Conservation (phyloP, 176 grass and related monocot genomes). For the Poa annua region DNA sequence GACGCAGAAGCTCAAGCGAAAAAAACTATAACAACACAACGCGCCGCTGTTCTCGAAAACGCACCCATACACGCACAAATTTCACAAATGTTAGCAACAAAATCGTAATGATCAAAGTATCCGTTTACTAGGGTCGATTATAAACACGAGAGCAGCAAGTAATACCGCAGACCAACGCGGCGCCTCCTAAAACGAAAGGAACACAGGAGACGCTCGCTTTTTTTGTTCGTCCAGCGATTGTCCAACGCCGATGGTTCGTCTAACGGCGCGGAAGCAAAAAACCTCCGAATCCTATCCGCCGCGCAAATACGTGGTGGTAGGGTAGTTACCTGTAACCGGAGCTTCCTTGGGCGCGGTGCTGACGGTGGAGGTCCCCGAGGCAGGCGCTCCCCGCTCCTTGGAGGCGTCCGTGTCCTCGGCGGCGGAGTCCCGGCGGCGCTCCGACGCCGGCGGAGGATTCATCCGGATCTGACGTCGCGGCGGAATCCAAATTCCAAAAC, state of each 20-base stretch:
- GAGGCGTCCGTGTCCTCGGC: neutral
- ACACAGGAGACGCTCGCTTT: neutral
- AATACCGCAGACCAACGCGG: neutral
- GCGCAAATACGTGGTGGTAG: neutral
- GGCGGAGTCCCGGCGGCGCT: neutral
- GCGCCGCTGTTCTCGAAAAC: neutral
- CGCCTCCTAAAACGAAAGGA: neutral
- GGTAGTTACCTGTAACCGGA: slow-evolving; percentile 21
- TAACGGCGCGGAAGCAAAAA: neutral
- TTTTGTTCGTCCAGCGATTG: neutral
- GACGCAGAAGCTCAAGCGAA: neutral
- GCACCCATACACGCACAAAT: neutral
- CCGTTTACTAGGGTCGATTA: neutral
- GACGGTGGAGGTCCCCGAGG: neutral
- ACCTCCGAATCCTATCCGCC: neutral
- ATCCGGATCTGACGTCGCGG: slow-evolving; percentile 40
- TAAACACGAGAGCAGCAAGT: neutral
- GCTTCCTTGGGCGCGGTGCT: neutral
- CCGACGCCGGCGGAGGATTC: slow-evolving; percentile 4
- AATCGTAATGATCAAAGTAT: neutral
- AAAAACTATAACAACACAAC: neutral
- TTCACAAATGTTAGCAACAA: slow-evolving; percentile 1
- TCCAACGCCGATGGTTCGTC: neutral
- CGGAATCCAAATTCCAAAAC: neutral
- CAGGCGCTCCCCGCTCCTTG: slow-evolving; percentile 8